These are phyloP conservation scores for Botrytis cinerea DNA, from an alignment of 2,329 filamentous ascomycete genomes.

Conservation along the genomic window DNA sequence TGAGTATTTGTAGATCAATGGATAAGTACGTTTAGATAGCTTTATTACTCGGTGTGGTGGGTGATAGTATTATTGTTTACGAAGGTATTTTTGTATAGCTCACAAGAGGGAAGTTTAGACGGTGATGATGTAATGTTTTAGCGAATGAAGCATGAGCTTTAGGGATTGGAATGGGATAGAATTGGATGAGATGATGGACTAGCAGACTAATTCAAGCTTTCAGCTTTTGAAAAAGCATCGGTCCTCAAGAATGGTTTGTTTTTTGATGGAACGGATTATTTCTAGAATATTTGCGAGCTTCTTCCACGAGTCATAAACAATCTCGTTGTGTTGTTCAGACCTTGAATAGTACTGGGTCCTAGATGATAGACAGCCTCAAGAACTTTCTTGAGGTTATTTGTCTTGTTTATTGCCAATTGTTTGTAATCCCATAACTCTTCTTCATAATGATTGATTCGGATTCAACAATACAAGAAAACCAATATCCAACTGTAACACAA, in stretches of 20 bases:
- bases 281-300: neutral
- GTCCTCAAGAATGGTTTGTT: neutral
- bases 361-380: neutral
- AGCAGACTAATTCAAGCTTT: neutral
- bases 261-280: neutral
- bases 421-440: neutral
- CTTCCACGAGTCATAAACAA: neutral
- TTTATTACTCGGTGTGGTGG: neutral
- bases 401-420: neutral
- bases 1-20: neutral
- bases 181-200: neutral
- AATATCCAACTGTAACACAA: neutral
- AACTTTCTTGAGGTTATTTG: neutral
- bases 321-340: neutral
- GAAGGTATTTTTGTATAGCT: neutral
- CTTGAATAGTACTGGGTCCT: neutral
- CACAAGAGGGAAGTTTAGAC: neutral
- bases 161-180: neutral
- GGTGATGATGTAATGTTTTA: too few relatives aligned
- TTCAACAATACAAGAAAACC: neutral
- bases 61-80: neutral
- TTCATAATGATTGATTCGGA: too few relatives aligned
- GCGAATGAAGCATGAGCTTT: too few relatives aligned
- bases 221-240: neutral
- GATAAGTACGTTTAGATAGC: neutral